Evolutionary conservation across 768 basidiomycete genomes (phyloP).

Genomic region (Kockovaella imperatae): DNA sequence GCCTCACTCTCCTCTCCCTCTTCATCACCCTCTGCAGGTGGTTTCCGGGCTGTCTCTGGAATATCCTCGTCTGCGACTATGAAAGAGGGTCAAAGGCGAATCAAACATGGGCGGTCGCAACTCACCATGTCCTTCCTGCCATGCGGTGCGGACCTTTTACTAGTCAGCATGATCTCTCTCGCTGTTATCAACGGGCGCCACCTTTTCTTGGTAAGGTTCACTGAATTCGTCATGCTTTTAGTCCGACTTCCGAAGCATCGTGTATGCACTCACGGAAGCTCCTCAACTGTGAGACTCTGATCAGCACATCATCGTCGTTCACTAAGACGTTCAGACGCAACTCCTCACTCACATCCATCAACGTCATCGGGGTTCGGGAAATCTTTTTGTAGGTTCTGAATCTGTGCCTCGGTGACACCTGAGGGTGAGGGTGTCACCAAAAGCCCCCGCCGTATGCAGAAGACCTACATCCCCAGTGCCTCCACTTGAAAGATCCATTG

Average conservation of each 20-base stretch:
- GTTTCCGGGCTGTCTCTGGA: constrained; percentile 34
- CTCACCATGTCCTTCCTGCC: constrained; percentile 57
- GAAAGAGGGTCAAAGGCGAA: not conserved
- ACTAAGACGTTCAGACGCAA: not conserved
- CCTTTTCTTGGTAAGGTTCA: constrained; percentile 59
- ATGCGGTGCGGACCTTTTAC: constrained; percentile 57
- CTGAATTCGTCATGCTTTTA: constrained; percentile 12
- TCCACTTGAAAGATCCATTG: constrained; percentile 63
- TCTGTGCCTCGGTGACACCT: constrained; percentile 54
- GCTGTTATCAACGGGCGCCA: not conserved
- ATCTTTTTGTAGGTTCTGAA: constrained; percentile 62
- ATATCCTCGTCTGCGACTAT: constrained; percentile 73
- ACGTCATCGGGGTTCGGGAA: constrained; percentile 59
- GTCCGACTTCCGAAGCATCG: not conserved
- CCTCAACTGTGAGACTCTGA: constrained; percentile 19
- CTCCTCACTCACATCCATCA: constrained; percentile 68
- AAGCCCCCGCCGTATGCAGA: not conserved
- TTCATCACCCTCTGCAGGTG: constrained; percentile 20
- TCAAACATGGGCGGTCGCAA: not conserved
- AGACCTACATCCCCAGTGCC: constrained; percentile 76
- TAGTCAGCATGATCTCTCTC: constrained; percentile 1
- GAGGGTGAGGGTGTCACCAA: constrained; percentile 18
- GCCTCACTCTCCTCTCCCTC: constrained; percentile 8
- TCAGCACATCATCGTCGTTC: not conserved
- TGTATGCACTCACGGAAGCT: constrained; percentile 23